Conservation (phyloP, 1,139 yeast genomes). For the Candida gigantensis region DNA sequence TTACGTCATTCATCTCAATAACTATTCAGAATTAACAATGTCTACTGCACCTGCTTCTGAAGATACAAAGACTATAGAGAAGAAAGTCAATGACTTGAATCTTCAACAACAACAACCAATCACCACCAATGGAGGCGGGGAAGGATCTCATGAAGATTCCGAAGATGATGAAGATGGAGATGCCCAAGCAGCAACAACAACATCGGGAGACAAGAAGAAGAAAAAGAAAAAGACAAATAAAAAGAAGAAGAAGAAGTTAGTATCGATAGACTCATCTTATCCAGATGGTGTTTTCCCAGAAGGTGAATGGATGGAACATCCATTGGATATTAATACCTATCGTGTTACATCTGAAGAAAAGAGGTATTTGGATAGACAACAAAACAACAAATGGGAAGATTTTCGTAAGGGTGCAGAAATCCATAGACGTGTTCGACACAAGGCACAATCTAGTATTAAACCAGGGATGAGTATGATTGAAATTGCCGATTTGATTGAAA, state of each 20-base stretch:
- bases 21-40: too few relatives aligned
- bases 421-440: slow-evolving; percentile 85
- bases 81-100: too few relatives aligned
- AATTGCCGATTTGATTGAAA: slow-evolving; percentile 86
- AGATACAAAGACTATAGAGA: too few relatives aligned
- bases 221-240: slow-evolving; percentile 48
- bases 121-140: slow-evolving; percentile 2
- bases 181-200: slow-evolving; percentile 16
- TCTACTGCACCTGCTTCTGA: too few relatives aligned
- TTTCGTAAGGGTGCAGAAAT: slow-evolving; percentile 95
- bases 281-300: slow-evolving; percentile 81
- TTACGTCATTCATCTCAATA: too few relatives aligned
- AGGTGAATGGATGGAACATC: slow-evolving; percentile 82
- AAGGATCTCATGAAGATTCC: slow-evolving; percentile 10
- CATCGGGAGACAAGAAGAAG: slow-evolving; percentile 30
- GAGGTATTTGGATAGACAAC: slow-evolving; percentile 73
- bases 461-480: slow-evolving; percentile 95
- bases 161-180: slow-evolving; percentile 13
- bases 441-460: slow-evolving; percentile 70
- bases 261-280: slow-evolving; percentile 65
- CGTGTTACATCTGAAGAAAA: slow-evolving; percentile 87
- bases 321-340: slow-evolving; percentile 68
- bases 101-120: too few relatives aligned
- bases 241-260: slow-evolving; percentile 45
- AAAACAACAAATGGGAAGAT: slow-evolving; percentile 72